Evolutionary conservation across 2,329 filamentous ascomycete genomes (phyloP).

Genomic region (Paraphaeosphaeria minitans): DNA sequence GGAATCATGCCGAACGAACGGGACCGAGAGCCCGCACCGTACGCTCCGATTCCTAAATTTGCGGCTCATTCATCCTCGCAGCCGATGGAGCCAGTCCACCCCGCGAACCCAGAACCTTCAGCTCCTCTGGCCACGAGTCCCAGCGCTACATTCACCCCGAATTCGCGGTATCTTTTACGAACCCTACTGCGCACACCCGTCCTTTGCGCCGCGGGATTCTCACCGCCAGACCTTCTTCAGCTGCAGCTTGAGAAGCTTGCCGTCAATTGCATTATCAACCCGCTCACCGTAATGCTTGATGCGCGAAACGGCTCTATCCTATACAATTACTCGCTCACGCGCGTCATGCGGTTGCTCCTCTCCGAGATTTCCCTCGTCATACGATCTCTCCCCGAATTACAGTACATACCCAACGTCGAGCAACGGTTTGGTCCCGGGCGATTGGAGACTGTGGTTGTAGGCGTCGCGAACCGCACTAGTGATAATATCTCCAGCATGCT

Average conservation of each 20-base stretch:
- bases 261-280: slow-evolving; percentile 77
- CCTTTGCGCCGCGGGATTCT: slow-evolving; percentile 65
- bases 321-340: slow-evolving; percentile 67
- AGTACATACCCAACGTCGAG: slow-evolving; percentile 62
- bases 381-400: slow-evolving; percentile 73
- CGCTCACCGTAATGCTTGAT: slow-evolving; percentile 79
- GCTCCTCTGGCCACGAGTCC: slow-evolving; percentile 17
- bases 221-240: slow-evolving; percentile 67
- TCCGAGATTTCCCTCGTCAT: slow-evolving; percentile 77
- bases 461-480: slow-evolving; percentile 59
- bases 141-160: slow-evolving; percentile 45
- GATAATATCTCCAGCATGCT: slow-evolving; percentile 71
- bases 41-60: slow-evolving; percentile 24
- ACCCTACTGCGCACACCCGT: slow-evolving; percentile 66
- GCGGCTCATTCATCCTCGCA: not conserved
- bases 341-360: slow-evolving; percentile 72
- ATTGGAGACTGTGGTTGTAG: slow-evolving; percentile 64
- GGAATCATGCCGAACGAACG: slow-evolving; percentile 55
- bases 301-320: slow-evolving; percentile 74
- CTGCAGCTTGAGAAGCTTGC: slow-evolving; percentile 80
- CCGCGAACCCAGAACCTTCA: slow-evolving; percentile 22
- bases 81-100: slow-evolving; percentile 16
- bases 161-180: slow-evolving; percentile 66
- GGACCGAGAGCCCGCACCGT: slow-evolving; percentile 34
- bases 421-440: slow-evolving; percentile 65